Base-by-base conservation (phyloP, 495 filamentous ascomycete genomes). In the Penicillium odoratum region DNA sequence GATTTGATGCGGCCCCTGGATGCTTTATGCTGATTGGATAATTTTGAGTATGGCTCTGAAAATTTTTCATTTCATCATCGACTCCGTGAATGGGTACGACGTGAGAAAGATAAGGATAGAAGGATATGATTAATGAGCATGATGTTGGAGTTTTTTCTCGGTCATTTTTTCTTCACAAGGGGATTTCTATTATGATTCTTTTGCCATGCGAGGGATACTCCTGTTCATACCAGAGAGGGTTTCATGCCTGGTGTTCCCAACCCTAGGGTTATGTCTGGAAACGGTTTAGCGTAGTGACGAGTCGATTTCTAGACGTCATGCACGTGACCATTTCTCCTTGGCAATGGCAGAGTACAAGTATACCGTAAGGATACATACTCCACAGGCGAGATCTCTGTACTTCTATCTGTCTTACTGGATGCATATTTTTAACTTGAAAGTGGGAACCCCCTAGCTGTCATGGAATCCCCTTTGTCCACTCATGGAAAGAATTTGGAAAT, bases 1-100 rank as follows among this genome's bases (percentile, higher is more conserved):
- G 26, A 1, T 11, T 18, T 18, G 33, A 54, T 33, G 25, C 13
- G 29, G 11, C 30, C 44, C 44, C 44, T 36, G 18, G n/a, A 30
- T 57, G 16, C 33, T 40, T 21, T 8, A 51, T 31, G n/a, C 50
- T 76, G 66, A 75, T 76, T 74, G 75, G 73, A 21, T 44, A 16
- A 21, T 11, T 13, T 7, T 49, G 15, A 34, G 31, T 51, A 51
- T 51, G 48, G 48, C 26, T 38, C 48, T 25, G 28, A 48, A 48
- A 48, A 48, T n/a, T 48, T 48, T 48, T 48, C 46, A 48, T 48
- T 48, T 48, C 46, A 48, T 48, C 46, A 48, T 48, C 8, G 46
- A 48, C 46, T 48, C 46, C 46, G 28, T 48, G 15, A 48, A 30
- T 30, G 26, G 44, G 44, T 47, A 47, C 44, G 28, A 48, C 46